Conservation (phyloP, 1,284 basidiomycete species). For the Fistulinella cinereoalba region DNA sequence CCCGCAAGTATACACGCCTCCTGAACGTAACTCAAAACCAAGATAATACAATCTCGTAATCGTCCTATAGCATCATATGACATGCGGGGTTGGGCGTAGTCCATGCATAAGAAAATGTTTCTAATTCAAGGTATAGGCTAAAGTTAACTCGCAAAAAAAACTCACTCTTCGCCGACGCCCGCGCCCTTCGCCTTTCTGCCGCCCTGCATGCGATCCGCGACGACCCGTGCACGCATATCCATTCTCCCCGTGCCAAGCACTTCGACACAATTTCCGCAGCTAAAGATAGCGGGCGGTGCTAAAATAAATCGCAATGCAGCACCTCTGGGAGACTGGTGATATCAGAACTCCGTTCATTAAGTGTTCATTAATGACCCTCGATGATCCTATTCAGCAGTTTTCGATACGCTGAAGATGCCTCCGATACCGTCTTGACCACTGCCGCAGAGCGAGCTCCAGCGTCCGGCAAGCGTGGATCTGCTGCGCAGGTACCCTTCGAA, state of each 20-base stretch:
- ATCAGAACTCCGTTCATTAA: constrained; percentile 30
- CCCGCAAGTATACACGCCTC: constrained; percentile 6
- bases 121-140: constrained; percentile 24
- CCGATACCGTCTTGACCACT: constrained; percentile 33
- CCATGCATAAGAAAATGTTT: constrained; percentile 9
- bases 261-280: constrained; percentile 31
- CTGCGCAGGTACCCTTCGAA: constrained; percentile 33
- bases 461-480: constrained; percentile 29
- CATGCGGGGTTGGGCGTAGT: constrained; percentile 10
- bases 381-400: constrained; percentile 33
- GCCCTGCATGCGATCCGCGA: constrained; percentile 16
- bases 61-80: background rate
- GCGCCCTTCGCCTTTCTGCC: constrained; percentile 3
- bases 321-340: constrained; percentile 5
- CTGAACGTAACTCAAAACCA: constrained; percentile 17
- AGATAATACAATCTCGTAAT: constrained; percentile 19
- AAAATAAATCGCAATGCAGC: constrained; percentile 6
- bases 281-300: constrained; percentile 10
- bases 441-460: constrained; percentile 23
- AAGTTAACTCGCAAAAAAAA: constrained; percentile 21
- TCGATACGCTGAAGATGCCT: constrained; percentile 58
- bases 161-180: constrained; percentile 13
- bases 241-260: constrained; percentile 15
- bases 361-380: constrained; percentile 24
- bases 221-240: constrained; percentile 6